Evolutionary conservation across 73 alveolate species (phyloP), one percentile per base, ranked within the genome.

Genomic region (Symbiodinium pilosum): DNA sequence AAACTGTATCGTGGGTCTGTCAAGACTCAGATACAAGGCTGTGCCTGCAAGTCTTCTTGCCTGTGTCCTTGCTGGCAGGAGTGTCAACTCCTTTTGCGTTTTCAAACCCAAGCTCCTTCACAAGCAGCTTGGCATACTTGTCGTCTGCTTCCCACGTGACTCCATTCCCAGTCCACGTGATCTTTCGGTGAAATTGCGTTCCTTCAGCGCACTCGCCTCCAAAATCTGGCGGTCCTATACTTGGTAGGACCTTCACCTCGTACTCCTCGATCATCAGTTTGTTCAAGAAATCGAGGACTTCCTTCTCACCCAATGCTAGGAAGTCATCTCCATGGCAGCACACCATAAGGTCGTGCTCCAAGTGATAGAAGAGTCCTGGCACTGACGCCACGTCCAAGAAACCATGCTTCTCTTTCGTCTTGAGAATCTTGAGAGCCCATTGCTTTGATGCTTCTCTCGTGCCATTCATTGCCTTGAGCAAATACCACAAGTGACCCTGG

Each of bases 381-480:
- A 41, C 38, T 1, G 93, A 86, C 44, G 36, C 68, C 28, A 51
- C 93, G 56, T 51, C 39, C 40, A 36, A n/a, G 56, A 36, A 44
- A n/a, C 59, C 84, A 43, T n/a, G 8, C 83, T 2, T 44, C 47
- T 14, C 30, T 20, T 18, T 52, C 73, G 38, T 21, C 41, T 47
- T 0, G 20, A 7, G 59, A 86, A 52, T 1, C 56, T 30, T n/a
- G 30, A 36, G 47, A 28, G 86, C 43, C 95, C 95, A 88, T 8
- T 77, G 77, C 43, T 30, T 56, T 12, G 71, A 39, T 2, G 95
- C 95, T 40, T 88, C 95, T 36, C 95, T 24, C 6, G 95, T 88
- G 9, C 95, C 95, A 36, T 88, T 56, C 95, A 88, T 88, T 3
- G 95, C 86, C 24, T 88, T 88, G 44, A 54, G 28, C 44, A 88